Evolutionary conservation across 163 green algal species (phyloP), one percentile per base, ranked within the genome.

Genomic region (Dunaliella salina): DNA sequence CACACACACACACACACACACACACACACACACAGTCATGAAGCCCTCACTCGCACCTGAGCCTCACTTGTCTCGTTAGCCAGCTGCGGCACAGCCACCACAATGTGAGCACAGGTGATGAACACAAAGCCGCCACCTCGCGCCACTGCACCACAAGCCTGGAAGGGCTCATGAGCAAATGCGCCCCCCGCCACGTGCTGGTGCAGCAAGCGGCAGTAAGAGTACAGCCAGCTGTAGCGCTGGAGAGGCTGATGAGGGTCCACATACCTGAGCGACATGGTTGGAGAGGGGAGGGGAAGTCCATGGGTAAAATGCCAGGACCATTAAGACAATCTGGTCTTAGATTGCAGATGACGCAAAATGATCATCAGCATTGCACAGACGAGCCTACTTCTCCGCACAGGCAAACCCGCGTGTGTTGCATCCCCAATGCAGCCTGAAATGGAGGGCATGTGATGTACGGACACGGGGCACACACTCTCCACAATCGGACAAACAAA

Each of bases 201-300:
- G 85, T 86, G 88, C 87, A 91, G 83, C 80, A 90, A 85, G 75
- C 88, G 86, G 45, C 85, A 88, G 83, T 87, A 75, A 15, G 85
- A 75, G 80, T 90, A 84, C 85, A 90, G 87, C 86, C 83, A 92
- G 85, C 89, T 85, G 87, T 95, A 96, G 40, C 87, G 85, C 18
- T 86, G 40, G 80, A 95, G 91, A n/a, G 91, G 90, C 5, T 82
- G 63, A 0, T 59, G 80, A 17, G 84, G 50, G 25, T 85, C 80
- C 29, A 95, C 87, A 50, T 87, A 87, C 67, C 87, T 86, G 82
- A 33, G 20, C 20, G 63, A 50, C 4, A 8, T 50, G 3, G 40
- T 50, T 50, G 8, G 40, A 50, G 40, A 50, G 40, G 40, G 40
- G 40, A 8, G 40, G 40, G 40, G 40, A 50, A 50, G 40, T 50